A percentile compares a stretch with the other conserved stretches of the same genome.
These are phyloP conservation scores for Fusarium drepaniforme DNA, from an alignment of 2,329 filamentous ascomycete genomes.

Conservation along the genomic window DNA sequence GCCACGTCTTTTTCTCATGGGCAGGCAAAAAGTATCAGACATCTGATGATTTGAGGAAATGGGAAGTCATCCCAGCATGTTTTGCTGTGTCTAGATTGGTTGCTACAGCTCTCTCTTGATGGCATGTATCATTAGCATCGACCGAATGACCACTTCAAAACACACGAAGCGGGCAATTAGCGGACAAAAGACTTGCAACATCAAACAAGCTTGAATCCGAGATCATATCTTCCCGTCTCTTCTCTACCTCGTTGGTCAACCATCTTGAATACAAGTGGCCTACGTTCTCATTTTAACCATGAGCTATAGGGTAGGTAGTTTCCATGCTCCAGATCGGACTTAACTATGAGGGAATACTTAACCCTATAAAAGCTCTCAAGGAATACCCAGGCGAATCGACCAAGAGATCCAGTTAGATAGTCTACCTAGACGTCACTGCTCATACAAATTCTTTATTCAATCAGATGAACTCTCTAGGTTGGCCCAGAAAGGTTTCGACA, in stretches of 20 bases:
- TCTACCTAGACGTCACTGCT: background rate
- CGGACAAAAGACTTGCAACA: constrained; percentile 44
- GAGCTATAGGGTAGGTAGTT: constrained; percentile 46
- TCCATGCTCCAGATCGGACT: constrained; percentile 38
- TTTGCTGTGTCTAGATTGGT: too few species aligned
- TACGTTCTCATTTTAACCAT: constrained; percentile 49
- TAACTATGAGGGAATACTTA: background rate
- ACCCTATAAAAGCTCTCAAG: background rate
- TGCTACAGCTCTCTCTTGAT: too few species aligned
- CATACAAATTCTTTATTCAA: background rate
- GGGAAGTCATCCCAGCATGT: constrained; percentile 25
- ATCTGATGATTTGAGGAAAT: background rate
- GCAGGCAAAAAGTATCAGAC: background rate
- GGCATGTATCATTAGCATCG: constrained; percentile 53
- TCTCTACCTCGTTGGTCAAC: constrained; percentile 46
- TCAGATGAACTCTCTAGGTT: background rate
- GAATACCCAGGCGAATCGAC: constrained; percentile 50
- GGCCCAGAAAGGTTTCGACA: background rate
- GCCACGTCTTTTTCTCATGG: constrained; percentile 12
- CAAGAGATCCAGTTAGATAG: background rate
- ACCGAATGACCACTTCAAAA: constrained; percentile 50
- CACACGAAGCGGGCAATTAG: constrained; percentile 38
- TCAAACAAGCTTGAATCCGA: constrained; percentile 39
- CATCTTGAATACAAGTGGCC: constrained; percentile 51
- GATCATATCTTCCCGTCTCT: constrained; percentile 45